Percentiles rank a stretch among this genome's conserved stretches.
Evolutionary conservation across 345 rosid genomes (phyloP).

Genomic region (Corchorus capsularis): DNA sequence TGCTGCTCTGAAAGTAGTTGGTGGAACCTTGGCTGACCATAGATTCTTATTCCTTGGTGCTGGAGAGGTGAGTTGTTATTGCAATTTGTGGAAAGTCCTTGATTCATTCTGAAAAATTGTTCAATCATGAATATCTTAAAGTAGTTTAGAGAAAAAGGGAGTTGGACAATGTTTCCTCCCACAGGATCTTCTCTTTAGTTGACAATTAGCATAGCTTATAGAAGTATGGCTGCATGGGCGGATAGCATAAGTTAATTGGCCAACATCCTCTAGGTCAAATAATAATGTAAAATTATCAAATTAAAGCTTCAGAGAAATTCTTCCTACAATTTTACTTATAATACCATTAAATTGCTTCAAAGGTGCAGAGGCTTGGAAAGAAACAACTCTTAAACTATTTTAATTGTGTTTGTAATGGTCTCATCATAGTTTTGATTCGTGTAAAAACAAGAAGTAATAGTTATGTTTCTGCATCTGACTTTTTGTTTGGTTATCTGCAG

Average conservation of each 20-base stretch:
- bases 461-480: slow-evolving; percentile 23
- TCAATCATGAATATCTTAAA: neutral
- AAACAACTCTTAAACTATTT: neutral
- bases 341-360: neutral
- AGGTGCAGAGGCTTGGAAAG: neutral
- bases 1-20: slow-evolving; percentile 72
- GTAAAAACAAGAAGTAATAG: neutral
- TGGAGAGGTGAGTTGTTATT: slow-evolving; percentile 66
- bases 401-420: neutral
- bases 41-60: slow-evolving; percentile 94
- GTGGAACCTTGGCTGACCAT: slow-evolving; percentile 79
- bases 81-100: neutral
- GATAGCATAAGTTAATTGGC: neutral
- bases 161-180: neutral
- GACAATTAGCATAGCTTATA: neutral
- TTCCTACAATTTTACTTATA: neutral
- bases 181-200: neutral
- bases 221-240: neutral
- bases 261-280: neutral
- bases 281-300: neutral
- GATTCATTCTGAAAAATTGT: neutral
- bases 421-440: neutral
- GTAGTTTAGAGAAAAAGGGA: neutral
- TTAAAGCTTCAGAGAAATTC: neutral
- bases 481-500: slow-evolving; percentile 39